Evolutionary conservation across 352 stramenopile genomes (phyloP).

Genomic region (Phytopythium montanum): DNA sequence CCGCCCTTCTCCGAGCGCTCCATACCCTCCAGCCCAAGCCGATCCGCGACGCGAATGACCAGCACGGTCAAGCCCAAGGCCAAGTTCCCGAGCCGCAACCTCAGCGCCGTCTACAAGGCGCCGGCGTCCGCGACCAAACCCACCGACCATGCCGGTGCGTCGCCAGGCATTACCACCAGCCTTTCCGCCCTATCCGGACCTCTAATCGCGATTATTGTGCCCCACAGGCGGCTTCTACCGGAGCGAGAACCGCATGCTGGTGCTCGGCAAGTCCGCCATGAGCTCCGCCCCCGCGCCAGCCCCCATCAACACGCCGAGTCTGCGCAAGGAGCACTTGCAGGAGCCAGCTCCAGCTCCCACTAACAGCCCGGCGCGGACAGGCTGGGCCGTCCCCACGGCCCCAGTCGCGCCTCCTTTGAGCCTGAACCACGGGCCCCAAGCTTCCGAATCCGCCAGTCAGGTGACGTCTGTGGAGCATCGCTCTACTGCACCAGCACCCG

Average conservation of each 20-base stretch:
- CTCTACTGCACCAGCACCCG: neutral
- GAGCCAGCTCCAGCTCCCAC: slow-evolving; percentile 38
- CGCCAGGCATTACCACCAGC: neutral
- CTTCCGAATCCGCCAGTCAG: neutral
- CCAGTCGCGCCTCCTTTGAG: slow-evolving; percentile 1
- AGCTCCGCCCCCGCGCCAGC: slow-evolving; percentile 25
- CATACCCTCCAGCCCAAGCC: too few species aligned
- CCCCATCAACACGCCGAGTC: slow-evolving; percentile 78
- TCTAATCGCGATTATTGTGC: neutral
- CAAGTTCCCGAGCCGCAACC: slow-evolving; percentile 75
- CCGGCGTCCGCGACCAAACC: slow-evolving; percentile 27
- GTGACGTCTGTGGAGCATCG: neutral
- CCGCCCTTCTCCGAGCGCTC: too few species aligned
- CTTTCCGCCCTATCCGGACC: neutral
- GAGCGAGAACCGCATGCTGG: slow-evolving; percentile 46
- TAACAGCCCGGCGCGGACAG: slow-evolving; percentile 27
- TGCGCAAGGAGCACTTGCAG: slow-evolving; percentile 56
- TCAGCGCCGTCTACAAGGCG: slow-evolving; percentile 66
- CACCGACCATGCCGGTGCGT: slow-evolving; percentile 21
- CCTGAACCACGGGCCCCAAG: neutral
- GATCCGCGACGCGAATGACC: slow-evolving; percentile 29
- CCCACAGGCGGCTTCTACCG: neutral
- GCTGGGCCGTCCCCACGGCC: slow-evolving; percentile 30
- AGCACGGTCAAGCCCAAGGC: slow-evolving; percentile 41
- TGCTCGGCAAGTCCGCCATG: slow-evolving; percentile 31